These are phyloP conservation scores for Botrytis fragariae DNA, from an alignment of 2,329 filamentous ascomycete genomes.

Conservation along the genomic window DNA sequence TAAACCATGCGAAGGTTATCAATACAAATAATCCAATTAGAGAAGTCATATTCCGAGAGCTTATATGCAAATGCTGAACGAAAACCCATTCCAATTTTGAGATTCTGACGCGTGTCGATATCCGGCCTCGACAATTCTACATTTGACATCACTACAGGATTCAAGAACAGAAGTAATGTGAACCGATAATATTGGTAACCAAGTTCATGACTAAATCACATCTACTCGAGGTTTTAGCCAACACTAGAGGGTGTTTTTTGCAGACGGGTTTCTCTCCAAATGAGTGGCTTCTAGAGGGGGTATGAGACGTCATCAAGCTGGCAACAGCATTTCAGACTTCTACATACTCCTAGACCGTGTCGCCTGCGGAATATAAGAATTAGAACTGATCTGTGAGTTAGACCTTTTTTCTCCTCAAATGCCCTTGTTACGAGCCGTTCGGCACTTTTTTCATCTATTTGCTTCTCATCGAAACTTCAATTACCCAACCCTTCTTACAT, in stretches of 20 bases:
- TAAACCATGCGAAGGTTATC: neutral
- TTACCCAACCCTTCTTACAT: neutral
- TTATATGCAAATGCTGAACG: neutral
- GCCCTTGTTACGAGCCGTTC: neutral
- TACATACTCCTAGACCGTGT: neutral
- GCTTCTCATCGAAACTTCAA: neutral
- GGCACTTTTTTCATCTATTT: neutral
- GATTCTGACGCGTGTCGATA: fast-evolving
- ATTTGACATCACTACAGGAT: neutral
- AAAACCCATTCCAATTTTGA: neutral
- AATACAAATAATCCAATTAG: fast-evolving
- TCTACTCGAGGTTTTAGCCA: neutral
- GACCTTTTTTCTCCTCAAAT: neutral
- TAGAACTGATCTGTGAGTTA: neutral
- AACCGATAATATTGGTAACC: fast-evolving
- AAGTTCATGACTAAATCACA: neutral
- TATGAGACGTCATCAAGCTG: fast-evolving
- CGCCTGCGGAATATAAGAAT: neutral
- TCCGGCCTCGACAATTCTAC: neutral
- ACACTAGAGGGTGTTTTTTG: neutral
- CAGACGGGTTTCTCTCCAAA: neutral
- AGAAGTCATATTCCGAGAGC: neutral
- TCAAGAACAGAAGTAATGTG: fast-evolving
- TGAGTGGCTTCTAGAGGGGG: too few species aligned
- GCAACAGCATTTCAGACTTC: neutral